Base-by-base conservation (phyloP, 805 yeast genomes). In the Candida ipomoeae region DNA sequence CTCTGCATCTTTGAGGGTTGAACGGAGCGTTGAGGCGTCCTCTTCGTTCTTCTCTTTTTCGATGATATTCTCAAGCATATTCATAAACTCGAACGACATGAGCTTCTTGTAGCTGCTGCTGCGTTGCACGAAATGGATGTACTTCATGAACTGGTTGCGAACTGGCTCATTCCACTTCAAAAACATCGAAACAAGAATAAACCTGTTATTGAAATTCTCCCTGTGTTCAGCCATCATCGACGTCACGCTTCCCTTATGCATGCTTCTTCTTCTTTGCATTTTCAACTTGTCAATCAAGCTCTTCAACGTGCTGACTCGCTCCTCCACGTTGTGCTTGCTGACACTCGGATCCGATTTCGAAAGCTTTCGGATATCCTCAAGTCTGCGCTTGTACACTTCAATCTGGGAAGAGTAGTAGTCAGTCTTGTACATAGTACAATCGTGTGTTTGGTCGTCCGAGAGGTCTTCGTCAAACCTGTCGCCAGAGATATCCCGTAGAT, bases 401-500 rank as follows among this genome's bases (percentile, higher is more conserved):
- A 62, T 60, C 39, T 69, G 68, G 2, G 73, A 63, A 13, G 60
- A 54, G 51, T 57, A 63, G 2, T 68, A 60, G 39, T 68, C 62
- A 10, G 60, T 57, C 18, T 62, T 54, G 45, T 63, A 55, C 39
- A 68, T 58, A 26, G 58, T 51, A 48, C 75, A 67, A 18, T 59
- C 62, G 52, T 68, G 75, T 18, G 65, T 67, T 6, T 58, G 51
- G 32, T 64, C 73, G 14, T 53, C 52, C 1, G 67, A 67, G 42
- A 50, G 46, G 11, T 57, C 59, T 4, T 46, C 45, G n/a, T 48
- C 41, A 2, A 42, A 42, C 13, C 46, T 39, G 3, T 43, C 44
- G 7, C 52, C 54, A 7, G 48, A 75, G 2, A 89, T 82, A 54
- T 85, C 82, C 44, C 92, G 75, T 53, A 79, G 69, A 63, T 88